Evolutionary conservation across 2,329 filamentous ascomycete species (phyloP).

Genomic region (Trichoderma cornu-damae): DNA sequence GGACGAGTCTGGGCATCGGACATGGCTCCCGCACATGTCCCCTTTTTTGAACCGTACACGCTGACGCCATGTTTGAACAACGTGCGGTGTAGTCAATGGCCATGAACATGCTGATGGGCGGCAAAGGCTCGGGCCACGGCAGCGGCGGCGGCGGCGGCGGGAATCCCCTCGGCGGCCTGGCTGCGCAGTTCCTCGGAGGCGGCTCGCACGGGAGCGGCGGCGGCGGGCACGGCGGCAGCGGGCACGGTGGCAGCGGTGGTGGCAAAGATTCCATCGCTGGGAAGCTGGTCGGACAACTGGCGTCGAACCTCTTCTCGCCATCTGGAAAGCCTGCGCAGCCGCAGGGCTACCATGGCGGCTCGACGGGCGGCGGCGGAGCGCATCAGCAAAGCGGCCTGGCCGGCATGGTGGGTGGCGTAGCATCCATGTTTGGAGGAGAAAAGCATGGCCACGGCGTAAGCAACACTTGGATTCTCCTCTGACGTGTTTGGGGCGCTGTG

Average conservation of each 20-base stretch:
- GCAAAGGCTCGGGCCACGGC: constrained; percentile 34
- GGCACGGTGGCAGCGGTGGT: constrained; percentile 33
- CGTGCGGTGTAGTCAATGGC: constrained; percentile 49
- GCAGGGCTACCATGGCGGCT: constrained; percentile 47
- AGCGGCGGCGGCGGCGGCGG: constrained; percentile 33
- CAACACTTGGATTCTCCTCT: neutral
- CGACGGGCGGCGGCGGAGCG: constrained; percentile 33
- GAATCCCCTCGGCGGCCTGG: constrained; percentile 42
- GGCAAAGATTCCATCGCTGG: constrained; percentile 42
- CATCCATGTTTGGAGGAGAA: constrained; percentile 47
- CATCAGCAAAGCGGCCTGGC: constrained; percentile 46
- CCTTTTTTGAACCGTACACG: neutral
- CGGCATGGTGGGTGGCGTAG: constrained; percentile 52
- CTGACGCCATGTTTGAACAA: constrained; percentile 18
- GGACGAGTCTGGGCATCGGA: neutral
- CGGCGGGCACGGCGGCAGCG: constrained; percentile 28
- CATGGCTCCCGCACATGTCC: too few species aligned
- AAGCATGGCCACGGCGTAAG: constrained; percentile 37
- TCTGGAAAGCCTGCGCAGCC: constrained; percentile 42
- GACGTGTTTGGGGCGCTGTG: neutral
- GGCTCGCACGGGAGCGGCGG: constrained; percentile 28
- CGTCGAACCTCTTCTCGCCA: constrained; percentile 48
- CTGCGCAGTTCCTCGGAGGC: constrained; percentile 44
- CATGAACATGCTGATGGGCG: constrained; percentile 53
- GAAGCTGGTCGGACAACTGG: constrained; percentile 54